Conservation (phyloP, 2,329 filamentous ascomycete genomes). For the Ceratocystis lukuohia region DNA sequence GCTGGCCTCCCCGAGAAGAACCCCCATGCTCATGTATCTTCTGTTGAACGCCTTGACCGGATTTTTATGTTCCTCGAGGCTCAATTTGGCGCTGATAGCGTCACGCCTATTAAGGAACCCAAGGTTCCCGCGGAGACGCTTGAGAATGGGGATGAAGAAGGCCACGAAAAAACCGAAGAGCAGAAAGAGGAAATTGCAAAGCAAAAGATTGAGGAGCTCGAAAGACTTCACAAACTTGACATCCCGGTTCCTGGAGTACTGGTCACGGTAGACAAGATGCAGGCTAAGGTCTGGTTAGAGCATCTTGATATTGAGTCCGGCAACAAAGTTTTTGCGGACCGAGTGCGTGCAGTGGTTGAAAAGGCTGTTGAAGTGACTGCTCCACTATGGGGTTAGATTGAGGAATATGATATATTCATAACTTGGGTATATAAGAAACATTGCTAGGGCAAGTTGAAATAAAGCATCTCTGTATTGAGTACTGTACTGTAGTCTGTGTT, state of each 20-base stretch:
- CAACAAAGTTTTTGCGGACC: constrained; percentile 64
- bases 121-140: constrained; percentile 31
- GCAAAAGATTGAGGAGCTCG: constrained; percentile 55
- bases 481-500: not conserved
- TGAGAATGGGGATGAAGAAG: constrained; percentile 24
- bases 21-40: constrained; percentile 56
- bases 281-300: constrained; percentile 85
- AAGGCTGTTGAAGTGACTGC: constrained; percentile 77
- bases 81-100: constrained; percentile 77
- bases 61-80: constrained; percentile 94
- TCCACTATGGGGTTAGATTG: constrained; percentile 46
- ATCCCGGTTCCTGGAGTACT: constrained; percentile 83
- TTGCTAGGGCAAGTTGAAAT: not conserved
- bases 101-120: constrained; percentile 59
- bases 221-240: constrained; percentile 65
- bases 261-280: constrained; percentile 76
- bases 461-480: not conserved
- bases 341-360: constrained; percentile 81
- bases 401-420: not conserved
- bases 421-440: not conserved
- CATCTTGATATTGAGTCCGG: constrained; percentile 77
- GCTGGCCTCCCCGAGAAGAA: constrained; percentile 37
- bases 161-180: constrained; percentile 26
- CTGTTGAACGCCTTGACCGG: constrained; percentile 66
- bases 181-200: constrained; percentile 38